phyloP scores from a whole-genome alignment of 2,329 filamentous ascomycete species.

The Fusarium pseudograminearum region DNA sequence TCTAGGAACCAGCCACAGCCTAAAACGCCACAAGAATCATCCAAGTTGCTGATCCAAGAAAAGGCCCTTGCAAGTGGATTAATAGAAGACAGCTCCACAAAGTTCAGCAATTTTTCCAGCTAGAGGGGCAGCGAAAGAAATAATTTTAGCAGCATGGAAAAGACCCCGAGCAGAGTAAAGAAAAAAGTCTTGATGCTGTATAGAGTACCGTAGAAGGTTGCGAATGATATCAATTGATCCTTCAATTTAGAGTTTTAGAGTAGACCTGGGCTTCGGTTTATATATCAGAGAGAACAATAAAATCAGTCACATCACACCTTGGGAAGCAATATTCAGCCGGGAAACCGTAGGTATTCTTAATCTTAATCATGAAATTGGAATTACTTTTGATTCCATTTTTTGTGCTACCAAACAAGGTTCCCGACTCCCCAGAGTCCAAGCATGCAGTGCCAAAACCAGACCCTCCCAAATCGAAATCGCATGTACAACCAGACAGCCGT shows the following conservation, averaged over 20 bases:
- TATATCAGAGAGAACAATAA: too few relatives aligned
- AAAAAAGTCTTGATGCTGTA: background rate
- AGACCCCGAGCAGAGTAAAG: background rate
- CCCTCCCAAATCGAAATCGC: slow-evolving; percentile 45
- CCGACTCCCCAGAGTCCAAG: slow-evolving; percentile 51
- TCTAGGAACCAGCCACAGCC: slow-evolving; percentile 12
- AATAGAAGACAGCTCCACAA: background rate
- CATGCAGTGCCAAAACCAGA: slow-evolving; percentile 50
- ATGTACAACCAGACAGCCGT: slow-evolving; percentile 32
- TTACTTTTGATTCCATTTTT: slow-evolving; percentile 51
- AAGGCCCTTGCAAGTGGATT: background rate
- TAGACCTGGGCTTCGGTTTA: too few relatives aligned
- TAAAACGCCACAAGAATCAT: slow-evolving; percentile 6
- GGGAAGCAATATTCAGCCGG: slow-evolving; percentile 21
- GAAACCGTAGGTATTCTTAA: slow-evolving; percentile 44
- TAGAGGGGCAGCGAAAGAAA: background rate
- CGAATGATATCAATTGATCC: too few relatives aligned
- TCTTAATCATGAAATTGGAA: slow-evolving; percentile 46
- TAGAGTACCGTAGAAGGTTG: background rate
- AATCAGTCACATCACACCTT: slow-evolving; percentile 2
- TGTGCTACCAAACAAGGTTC: slow-evolving; percentile 50
- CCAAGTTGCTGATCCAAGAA: background rate
- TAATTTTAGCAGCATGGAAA: background rate
- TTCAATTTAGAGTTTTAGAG: too few relatives aligned
- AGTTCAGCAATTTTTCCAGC: background rate